Evolutionary conservation across 768 basidiomycete species (phyloP), one percentile per base, ranked within the genome.

Genomic region (Mycena haematopus): DNA sequence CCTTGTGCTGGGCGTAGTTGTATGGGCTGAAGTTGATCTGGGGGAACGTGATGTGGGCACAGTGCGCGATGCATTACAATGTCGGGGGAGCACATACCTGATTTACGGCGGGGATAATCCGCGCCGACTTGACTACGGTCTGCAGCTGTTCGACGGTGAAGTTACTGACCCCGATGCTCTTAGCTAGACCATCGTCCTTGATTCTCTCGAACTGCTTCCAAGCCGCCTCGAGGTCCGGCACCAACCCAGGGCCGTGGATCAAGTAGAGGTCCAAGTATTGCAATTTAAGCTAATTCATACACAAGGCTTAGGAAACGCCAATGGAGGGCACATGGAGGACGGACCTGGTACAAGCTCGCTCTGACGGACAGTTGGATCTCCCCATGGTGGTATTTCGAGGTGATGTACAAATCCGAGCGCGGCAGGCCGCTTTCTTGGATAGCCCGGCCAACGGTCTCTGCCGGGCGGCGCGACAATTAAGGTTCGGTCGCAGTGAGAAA

Each of bases 151-250:
- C 40, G 1, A 66, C 46, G 35, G 56, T 45, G 59, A 65, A 69
- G 36, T 89, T 89, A 81, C 82, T 84, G 29, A 89, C 78, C 45
- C 87, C 87, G 45, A 89, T 88, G 65, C 84, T 82, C 70, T 69
- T 72, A 1, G 65, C 65, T 31, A 70, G 25, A 14, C 71, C 71
- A n/a, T 72, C 73, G 46, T 78, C 70, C 65, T 77, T 71, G 49
- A 80, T 68, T 13, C 67, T 65, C 66, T 82, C 82, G 53, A 85
- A 78, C 24, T 77, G 72, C 42, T 65, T 65, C 84, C 84, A 85
- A 5, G 62, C 57, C 15, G 52, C 53, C 47, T 72, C 58, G 63
- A 74, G 24, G 52, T 76, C 70, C 1, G 59, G 63, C 14, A 70
- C 54, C 14, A 77, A 19, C 22, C 46, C 0, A 3, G 82, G 80